Evolutionary conservation across 495 filamentous ascomycete species (phyloP).

Genomic region (Astrothelium macrocarpum): DNA sequence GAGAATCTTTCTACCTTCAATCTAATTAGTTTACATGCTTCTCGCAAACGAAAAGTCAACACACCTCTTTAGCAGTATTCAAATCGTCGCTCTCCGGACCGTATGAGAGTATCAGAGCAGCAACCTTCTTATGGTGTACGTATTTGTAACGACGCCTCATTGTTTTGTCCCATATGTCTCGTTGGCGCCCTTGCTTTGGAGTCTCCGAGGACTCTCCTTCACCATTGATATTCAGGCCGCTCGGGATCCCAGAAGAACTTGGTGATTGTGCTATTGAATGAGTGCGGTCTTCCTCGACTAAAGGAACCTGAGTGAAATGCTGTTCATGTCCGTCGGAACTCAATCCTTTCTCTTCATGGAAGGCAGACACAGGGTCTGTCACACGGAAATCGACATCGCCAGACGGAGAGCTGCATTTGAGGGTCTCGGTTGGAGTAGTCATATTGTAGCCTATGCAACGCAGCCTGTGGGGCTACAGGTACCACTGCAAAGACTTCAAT

Average conservation of each 20-base stretch:
- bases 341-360: neutral
- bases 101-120: neutral
- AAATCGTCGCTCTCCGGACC: neutral
- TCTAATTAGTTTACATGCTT: neutral
- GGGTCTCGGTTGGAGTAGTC: neutral
- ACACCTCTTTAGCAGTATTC: neutral
- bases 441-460: neutral
- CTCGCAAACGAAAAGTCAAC: neutral
- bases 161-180: neutral
- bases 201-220: neutral
- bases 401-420: neutral
- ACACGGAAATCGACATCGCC: neutral
- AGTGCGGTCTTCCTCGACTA: neutral
- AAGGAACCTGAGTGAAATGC: neutral
- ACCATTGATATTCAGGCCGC: neutral
- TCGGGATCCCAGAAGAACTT: neutral
- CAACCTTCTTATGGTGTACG: neutral
- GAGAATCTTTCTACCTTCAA: neutral
- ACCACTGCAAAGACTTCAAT: neutral
- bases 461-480: neutral
- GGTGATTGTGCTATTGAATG: neutral
- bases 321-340: neutral
- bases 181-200: neutral
- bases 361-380: neutral
- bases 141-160: neutral